phyloP scores from a whole-genome alignment of 345 rosid genomes.

The Sonneratia caseolaris region DNA sequence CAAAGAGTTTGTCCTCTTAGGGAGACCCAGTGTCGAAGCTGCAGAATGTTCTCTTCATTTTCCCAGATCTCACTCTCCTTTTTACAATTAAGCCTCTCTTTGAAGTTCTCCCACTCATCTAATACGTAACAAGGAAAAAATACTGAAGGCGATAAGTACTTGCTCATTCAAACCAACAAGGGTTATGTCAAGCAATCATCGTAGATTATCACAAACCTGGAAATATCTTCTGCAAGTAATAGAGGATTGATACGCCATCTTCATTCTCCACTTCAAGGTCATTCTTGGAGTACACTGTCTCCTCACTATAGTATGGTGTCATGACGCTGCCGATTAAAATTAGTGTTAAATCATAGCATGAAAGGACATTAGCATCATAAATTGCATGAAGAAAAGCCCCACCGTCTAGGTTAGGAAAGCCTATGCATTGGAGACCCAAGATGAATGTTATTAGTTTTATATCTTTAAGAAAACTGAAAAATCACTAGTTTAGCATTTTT shows the following conservation, averaged over 20 bases:
- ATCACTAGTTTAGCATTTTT: neutral
- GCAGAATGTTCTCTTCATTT: conserved; percentile 87
- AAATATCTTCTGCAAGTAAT: conserved; percentile 88
- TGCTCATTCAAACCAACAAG: neutral
- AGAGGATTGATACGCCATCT: conserved; percentile 82
- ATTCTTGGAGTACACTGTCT: conserved; percentile 78
- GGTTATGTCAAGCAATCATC: neutral
- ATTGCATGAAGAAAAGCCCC: neutral
- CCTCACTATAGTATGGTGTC: conserved; percentile 97
- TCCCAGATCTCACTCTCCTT: conserved; percentile 67
- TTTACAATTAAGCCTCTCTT: conserved; percentile 73
- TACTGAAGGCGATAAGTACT: neutral
- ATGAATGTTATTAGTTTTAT: neutral
- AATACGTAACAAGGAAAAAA: conserved; percentile 1
- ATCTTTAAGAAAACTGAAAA: neutral
- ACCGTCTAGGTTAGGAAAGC: neutral
- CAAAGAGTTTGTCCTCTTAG: conserved; percentile 91
- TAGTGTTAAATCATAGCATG: neutral
- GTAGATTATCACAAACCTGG: conserved; percentile 47
- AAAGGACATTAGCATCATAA: neutral
- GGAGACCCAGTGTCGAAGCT: conserved; percentile 96
- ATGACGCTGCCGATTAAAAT: conserved; percentile 50
- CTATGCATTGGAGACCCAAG: neutral
- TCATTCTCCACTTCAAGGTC: conserved; percentile 96
- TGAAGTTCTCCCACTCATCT: conserved; percentile 98